Evolutionary conservation across 352 stramenopile genomes (phyloP).

Genomic region (Blastocystis sp.): DNA sequence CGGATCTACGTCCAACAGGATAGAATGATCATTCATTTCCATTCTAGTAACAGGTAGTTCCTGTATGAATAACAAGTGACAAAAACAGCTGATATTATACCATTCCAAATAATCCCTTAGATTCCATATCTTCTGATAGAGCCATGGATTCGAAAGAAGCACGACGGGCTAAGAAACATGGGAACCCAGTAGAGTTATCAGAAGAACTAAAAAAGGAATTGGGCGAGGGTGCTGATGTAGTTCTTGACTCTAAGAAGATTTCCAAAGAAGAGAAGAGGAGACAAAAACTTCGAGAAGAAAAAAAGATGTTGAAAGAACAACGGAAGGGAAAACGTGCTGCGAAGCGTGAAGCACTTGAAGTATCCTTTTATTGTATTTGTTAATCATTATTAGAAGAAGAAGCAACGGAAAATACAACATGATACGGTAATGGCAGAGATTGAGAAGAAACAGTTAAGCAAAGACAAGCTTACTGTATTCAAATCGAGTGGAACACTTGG

Average conservation of each 20-base stretch:
- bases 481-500: conserved; percentile 40
- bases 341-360: conserved; percentile 50
- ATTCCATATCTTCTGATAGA: neutral
- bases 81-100: neutral
- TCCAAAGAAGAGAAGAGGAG: conserved; percentile 52
- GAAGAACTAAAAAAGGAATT: conserved; percentile 57
- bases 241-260: conserved; percentile 8
- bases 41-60: neutral
- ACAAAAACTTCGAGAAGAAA: conserved; percentile 55
- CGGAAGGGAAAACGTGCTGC: conserved; percentile 44
- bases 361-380: conserved; percentile 22
- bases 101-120: neutral
- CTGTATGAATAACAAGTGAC: neutral
- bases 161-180: neutral
- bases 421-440: conserved; percentile 55
- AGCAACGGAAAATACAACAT: conserved; percentile 44
- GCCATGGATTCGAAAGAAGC: conserved; percentile 25
- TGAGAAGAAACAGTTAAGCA: conserved; percentile 57
- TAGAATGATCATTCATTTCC: conserved; percentile 2
- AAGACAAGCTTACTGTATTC: conserved; percentile 35
- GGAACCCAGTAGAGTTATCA: neutral
- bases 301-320: conserved; percentile 5
- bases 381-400: conserved; percentile 48
- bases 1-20: conserved; percentile 20
- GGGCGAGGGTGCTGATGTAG: conserved; percentile 18